A percentile compares a stretch with the other conserved stretches of the same genome.
Conservation (phyloP, 805 yeast genomes). For the Myxozyma vanderwaltii region DNA sequence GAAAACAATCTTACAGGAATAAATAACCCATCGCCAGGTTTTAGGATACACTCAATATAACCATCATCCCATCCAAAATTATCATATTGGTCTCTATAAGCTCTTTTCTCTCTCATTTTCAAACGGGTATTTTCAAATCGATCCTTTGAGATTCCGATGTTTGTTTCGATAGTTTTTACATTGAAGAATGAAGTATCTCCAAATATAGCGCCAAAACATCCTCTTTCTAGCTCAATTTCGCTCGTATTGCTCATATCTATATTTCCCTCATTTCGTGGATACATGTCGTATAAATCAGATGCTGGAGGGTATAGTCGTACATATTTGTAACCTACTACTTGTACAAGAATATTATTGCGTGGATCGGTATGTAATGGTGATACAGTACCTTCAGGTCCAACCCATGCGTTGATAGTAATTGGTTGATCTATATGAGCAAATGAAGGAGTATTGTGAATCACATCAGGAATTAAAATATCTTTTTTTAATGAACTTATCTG, state of each 20-base stretch:
- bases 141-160: background rate
- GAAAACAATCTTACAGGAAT: slow-evolving; percentile 33
- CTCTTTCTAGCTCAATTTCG: slow-evolving; percentile 34
- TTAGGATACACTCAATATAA: slow-evolving; percentile 34
- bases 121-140: background rate
- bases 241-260: slow-evolving; percentile 36
- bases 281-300: slow-evolving; percentile 18
- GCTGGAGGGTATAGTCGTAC: slow-evolving; percentile 33
- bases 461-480: slow-evolving; percentile 36
- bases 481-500: slow-evolving; percentile 30
- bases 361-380: slow-evolving; percentile 39
- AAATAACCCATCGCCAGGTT: slow-evolving; percentile 38
- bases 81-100: slow-evolving; percentile 33
- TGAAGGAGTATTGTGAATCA: slow-evolving; percentile 13
- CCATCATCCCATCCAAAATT: slow-evolving; percentile 35
- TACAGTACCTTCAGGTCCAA: slow-evolving; percentile 37
- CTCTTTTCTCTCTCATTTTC: slow-evolving; percentile 10
- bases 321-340: slow-evolving; percentile 38
- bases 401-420: slow-evolving; percentile 34
- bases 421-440: slow-evolving; percentile 13
- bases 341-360: slow-evolving; percentile 35
- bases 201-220: slow-evolving; percentile 18
- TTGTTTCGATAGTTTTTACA: background rate
- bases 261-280: slow-evolving; percentile 14
- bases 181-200: slow-evolving; percentile 2